Evolutionary conservation across 305 asterid species (phyloP).

Genomic region (Ajuga reptans): DNA sequence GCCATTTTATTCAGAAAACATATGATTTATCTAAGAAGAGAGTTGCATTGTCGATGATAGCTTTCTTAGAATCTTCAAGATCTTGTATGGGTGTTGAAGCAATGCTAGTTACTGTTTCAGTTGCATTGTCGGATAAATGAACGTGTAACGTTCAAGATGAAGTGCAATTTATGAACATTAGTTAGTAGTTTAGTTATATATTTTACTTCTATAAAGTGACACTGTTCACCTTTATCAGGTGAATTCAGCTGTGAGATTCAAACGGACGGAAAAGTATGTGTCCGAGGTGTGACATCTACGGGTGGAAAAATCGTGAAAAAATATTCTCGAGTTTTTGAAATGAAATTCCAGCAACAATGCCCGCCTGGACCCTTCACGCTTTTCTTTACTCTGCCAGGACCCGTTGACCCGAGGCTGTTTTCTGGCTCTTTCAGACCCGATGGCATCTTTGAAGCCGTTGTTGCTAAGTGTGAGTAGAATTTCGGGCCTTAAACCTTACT

Average conservation of each 20-base stretch:
- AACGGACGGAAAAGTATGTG: slow-evolving; percentile 51
- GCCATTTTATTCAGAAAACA: no score
- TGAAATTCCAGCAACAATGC: slow-evolving; percentile 70
- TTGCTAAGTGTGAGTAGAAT: slow-evolving; percentile 37
- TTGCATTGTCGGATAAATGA: no score
- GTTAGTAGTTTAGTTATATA: no score
- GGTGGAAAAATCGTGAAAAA: slow-evolving; percentile 45
- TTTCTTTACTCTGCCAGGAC: slow-evolving; percentile 70
- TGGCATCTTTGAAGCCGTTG: slow-evolving; percentile 72
- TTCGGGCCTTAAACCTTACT: slow-evolving; percentile 15
- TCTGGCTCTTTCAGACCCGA: slow-evolving; percentile 58
- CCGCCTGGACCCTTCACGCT: slow-evolving; percentile 75
- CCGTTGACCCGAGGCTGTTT: slow-evolving; percentile 72
- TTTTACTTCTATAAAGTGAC: no score
- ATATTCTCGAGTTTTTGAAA: slow-evolving; percentile 52
- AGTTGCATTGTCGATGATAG: no score
- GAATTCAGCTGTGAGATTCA: slow-evolving; percentile 63
- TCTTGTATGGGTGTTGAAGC: no score
- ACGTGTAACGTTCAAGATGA: no score
- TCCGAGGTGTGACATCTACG: slow-evolving; percentile 62
- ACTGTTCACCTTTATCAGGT: slow-evolving; percentile 34
- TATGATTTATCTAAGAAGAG: no score
- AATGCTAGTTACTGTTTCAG: no score
- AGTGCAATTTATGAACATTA: no score
- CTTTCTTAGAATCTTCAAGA: no score